Base-by-base conservation (phyloP, 768 basidiomycete genomes). In the Rhizopogon rudus region DNA sequence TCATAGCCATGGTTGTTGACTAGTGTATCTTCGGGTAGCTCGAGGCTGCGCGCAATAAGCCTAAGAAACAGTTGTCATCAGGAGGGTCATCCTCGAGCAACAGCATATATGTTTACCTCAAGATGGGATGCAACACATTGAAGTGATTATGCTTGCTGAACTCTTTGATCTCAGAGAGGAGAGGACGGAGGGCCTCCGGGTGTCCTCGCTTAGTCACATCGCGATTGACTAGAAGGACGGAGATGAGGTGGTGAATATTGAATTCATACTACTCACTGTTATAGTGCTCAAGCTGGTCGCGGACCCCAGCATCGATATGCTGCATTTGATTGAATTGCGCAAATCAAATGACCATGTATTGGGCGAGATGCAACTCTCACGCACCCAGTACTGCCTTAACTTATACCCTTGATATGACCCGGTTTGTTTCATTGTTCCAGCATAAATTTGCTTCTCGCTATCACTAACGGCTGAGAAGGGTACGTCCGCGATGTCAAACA, bases 211-310 rank as follows among this genome's bases (percentile, higher is more conserved):
- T 78, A 2, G 62, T 71, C 25, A 80, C 67, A 46, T 81, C 75
- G 35, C 77, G 73, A 57, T 84, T 77, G 53, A 84, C 84, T 85
- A 44, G 1, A 8, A 14, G 25, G 7, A 33, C 7, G 39, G 48
- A 10, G 52, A 20, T 20, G 51, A 29, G 20, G 51, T 14, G 16
- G 3, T 29, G 12, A 25, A 56, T 10, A 48, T 39, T 28, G n/a
- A 54, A 48, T 16, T 10, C 7, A 10, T 25, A 12, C 13, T 5
- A 59, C 78, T 54, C 55, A 87, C 86, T 74, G 58, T 81, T 83
- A 60, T 87, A 87, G 50, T 79, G 73, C 61, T 87, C 85, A 16
- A 86, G 60, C 59, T 86, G 82, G 61, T 88, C 86, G 16, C 67
- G 75, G 25, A 87, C 79, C 6, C 85, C 86, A 10, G 76, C 77